Percentiles rank a stretch among this genome's conserved stretches.
phyloP scores from a whole-genome alignment of 1,284 basidiomycete species.

The Sutorius eximius region DNA sequence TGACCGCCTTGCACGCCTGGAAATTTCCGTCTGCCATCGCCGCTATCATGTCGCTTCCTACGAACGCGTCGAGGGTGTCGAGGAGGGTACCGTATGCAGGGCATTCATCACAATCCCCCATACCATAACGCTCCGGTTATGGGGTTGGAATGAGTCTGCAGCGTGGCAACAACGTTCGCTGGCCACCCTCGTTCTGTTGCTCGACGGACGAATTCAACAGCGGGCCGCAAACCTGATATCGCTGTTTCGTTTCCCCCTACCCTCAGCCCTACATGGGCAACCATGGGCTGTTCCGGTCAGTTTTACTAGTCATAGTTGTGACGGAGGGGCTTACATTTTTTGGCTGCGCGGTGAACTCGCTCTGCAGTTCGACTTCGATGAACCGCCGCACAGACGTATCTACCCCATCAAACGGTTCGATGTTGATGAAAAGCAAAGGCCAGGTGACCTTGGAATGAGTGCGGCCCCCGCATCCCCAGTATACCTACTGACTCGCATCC shows the following conservation, averaged over 20 bases:
- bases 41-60: neutral
- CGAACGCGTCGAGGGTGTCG: neutral
- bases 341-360: neutral
- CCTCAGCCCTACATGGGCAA: neutral
- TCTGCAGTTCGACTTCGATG: neutral
- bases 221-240: neutral
- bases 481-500: neutral
- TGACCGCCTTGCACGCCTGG: neutral
- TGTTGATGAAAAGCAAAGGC: neutral
- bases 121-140: neutral
- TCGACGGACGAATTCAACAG: neutral
- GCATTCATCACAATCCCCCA: rapidly evolving
- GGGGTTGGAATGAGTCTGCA: neutral
- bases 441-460: neutral
- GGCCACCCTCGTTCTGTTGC: neutral
- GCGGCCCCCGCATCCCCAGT: neutral
- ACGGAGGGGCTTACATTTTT: neutral
- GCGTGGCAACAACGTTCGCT: neutral
- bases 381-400: neutral
- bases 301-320: too few species aligned
- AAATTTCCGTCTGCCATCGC: neutral
- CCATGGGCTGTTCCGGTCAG: neutral
- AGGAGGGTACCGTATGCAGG: neutral
- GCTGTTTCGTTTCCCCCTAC: neutral
- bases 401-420: neutral